phyloP scores from a whole-genome alignment of 371 early-diverging fungal species.

The Conidiobolus incongruus region DNA sequence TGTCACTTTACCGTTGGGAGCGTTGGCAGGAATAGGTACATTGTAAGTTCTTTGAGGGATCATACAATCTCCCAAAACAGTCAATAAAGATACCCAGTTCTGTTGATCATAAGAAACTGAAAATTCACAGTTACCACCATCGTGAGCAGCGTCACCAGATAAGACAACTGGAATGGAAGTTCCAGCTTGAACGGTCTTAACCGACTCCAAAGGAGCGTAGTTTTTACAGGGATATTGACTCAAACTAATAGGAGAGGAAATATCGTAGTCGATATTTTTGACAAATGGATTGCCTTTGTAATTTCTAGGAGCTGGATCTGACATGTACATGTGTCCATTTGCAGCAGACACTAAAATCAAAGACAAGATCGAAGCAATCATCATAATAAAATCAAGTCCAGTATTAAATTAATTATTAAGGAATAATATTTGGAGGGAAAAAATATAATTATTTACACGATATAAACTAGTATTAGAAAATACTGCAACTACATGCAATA shows the following conservation, averaged over 20 bases:
- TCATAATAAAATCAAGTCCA: too few species aligned
- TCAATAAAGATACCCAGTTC: conserved; percentile 3
- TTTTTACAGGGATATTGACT: conserved; percentile 1
- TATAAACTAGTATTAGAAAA: too few species aligned
- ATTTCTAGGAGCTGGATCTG: conserved; percentile 1
- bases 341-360: background rate
- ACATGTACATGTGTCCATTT: conserved; percentile 3
- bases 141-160: conserved; percentile 5
- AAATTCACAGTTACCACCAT: conserved; percentile 6
- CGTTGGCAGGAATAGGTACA: conserved; percentile 13
- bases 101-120: conserved; percentile 3
- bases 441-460: too few species aligned
- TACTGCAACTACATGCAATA: too few species aligned
- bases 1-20: conserved; percentile 12
- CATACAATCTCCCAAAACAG: conserved; percentile 4
- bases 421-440: too few species aligned
- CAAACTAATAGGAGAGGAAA: background rate
- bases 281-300: background rate
- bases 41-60: background rate
- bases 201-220: background rate
- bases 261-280: background rate
- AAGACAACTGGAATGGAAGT: conserved; percentile 8
- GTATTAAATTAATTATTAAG: too few species aligned
- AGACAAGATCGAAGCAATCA: too few species aligned
- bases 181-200: conserved; percentile 9